Evolutionary conservation across 768 basidiomycete species (phyloP).

Genomic region (Leccinum subtestaceum): DNA sequence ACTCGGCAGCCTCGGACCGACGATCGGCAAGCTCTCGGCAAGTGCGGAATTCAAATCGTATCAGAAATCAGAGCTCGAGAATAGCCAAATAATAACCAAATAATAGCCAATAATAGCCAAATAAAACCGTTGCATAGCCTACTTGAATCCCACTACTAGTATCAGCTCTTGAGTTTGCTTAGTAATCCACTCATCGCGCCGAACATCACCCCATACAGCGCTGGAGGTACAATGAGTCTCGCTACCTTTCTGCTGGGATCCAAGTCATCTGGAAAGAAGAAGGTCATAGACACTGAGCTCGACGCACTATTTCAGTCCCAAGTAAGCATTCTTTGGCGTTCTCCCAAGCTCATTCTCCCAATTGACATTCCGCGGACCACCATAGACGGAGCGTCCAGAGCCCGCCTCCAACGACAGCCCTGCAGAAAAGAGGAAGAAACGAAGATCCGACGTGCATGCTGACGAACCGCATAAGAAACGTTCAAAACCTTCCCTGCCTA

Average conservation of each 20-base stretch:
- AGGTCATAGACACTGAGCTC: conserved; percentile 55
- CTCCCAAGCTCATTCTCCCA: conserved; percentile 3
- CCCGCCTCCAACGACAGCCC: conserved; percentile 4
- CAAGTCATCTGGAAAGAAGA: conserved; percentile 33
- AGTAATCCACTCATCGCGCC: no score
- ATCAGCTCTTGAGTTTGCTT: no score
- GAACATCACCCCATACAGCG: no score
- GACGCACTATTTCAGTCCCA: conserved; percentile 59
- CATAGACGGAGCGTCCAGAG: conserved; percentile 10
- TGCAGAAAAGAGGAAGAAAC: conserved; percentile 12
- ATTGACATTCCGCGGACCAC: neutral
- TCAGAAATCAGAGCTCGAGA: no score
- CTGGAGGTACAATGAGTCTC: conserved; percentile 42
- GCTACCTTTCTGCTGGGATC: conserved; percentile 48
- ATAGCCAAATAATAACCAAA: no score
- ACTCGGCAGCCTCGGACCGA: no score
- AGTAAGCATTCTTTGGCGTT: conserved; percentile 36
- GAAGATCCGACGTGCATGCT: conserved; percentile 10
- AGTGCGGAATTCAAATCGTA: no score
- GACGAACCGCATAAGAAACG: conserved; percentile 21
- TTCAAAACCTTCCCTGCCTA: conserved; percentile 4
- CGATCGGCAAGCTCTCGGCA: no score
- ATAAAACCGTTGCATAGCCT: no score
- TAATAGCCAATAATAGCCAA: no score
- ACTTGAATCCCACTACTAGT: no score